Conservation (phyloP, 2,329 filamentous ascomycete species). For the Aspergillus piperis region DNA sequence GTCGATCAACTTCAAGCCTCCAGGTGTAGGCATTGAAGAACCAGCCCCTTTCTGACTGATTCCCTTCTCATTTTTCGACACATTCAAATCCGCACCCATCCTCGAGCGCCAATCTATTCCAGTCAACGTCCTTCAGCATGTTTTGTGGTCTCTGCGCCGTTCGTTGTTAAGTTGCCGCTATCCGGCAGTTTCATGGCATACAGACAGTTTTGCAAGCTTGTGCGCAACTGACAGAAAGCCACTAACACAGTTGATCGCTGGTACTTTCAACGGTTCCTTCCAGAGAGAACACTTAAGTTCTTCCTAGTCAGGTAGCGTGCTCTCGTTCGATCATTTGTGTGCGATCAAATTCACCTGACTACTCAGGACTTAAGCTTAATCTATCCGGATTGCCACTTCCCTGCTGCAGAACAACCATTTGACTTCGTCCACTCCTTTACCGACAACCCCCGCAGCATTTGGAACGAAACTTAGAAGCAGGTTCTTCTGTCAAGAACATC, state of each 20-base stretch:
- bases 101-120: background rate
- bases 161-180: conserved; percentile 25
- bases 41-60: conserved; percentile 14
- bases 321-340: background rate
- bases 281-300: background rate
- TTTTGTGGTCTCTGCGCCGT: conserved; percentile 20
- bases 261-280: background rate
- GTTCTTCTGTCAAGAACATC: conserved; percentile 20
- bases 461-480: conserved; percentile 20
- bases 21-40: conserved; percentile 20
- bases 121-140: conserved; percentile 18
- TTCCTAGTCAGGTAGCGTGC: background rate
- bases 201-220: conserved; percentile 20
- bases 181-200: conserved; percentile 27
- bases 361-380: conserved; percentile 3
- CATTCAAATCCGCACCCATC: background rate
- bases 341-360: background rate
- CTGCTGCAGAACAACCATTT: background rate
- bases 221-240: conserved; percentile 16
- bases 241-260: conserved; percentile 14
- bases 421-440: background rate
- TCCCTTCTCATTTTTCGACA: background rate
- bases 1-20: conserved; percentile 5
- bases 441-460: conserved; percentile 1
- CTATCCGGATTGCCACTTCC: background rate